Conservation (phyloP, 768 basidiomycete species). For the Multifurca ochricompacta region DNA sequence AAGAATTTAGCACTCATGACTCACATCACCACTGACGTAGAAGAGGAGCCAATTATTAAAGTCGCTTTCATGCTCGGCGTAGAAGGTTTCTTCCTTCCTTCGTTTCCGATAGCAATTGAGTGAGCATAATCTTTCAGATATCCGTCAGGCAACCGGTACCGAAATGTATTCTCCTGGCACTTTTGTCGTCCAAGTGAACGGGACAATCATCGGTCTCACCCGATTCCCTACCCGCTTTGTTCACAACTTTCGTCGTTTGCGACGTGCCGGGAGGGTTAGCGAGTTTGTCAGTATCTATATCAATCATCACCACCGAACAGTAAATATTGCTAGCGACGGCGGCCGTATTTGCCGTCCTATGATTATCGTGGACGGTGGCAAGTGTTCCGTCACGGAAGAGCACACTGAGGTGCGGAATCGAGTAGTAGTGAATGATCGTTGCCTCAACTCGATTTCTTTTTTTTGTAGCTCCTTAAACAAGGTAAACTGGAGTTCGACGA, state of each 20-base stretch:
- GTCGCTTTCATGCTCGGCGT: slow-evolving; percentile 94
- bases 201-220: slow-evolving; percentile 89
- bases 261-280: slow-evolving; percentile 84
- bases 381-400: slow-evolving; percentile 66
- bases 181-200: slow-evolving; percentile 95
- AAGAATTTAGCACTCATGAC: slow-evolving; percentile 99
- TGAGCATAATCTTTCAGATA: slow-evolving; percentile 47
- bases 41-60: slow-evolving; percentile 87
- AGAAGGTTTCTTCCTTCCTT: slow-evolving; percentile 53
- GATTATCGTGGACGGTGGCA: slow-evolving; percentile 88
- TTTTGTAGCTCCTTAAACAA: slow-evolving; percentile 79
- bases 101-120: background rate
- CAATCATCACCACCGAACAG: slow-evolving; percentile 89
- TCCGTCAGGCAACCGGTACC: slow-evolving; percentile 82
- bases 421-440: background rate
- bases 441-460: slow-evolving; percentile 16
- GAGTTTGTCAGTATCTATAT: slow-evolving; percentile 97
- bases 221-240: slow-evolving; percentile 82
- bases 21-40: slow-evolving; percentile 98
- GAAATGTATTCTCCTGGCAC: slow-evolving; percentile 93
- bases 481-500: slow-evolving; percentile 82
- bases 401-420: slow-evolving; percentile 63
- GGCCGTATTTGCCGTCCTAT: slow-evolving; percentile 96
- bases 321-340: slow-evolving; percentile 95
- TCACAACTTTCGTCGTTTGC: slow-evolving; percentile 80